These are phyloP conservation scores for Petunia secreta DNA, from an alignment of 257 asterid genomes.

Conservation along the genomic window DNA sequence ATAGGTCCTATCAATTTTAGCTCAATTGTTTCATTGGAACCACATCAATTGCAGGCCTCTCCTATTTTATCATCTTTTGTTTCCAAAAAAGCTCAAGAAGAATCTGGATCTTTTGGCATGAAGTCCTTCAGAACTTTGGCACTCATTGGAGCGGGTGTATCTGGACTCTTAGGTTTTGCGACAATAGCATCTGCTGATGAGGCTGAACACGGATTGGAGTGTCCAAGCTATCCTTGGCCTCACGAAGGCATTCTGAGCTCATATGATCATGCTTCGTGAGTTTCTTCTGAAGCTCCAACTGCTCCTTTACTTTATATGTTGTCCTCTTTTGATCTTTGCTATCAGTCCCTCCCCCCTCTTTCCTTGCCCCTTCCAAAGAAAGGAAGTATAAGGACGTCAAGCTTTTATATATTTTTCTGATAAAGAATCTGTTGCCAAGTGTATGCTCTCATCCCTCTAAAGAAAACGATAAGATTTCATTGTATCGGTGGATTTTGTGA, in stretches of 20 bases:
- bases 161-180: constrained; percentile 58
- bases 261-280: constrained; percentile 76
- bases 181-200: constrained; percentile 60
- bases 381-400: constrained; percentile 47
- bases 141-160: constrained; percentile 59
- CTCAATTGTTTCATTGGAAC: not conserved
- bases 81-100: constrained; percentile 43
- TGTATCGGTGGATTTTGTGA: not conserved
- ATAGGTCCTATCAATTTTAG: constrained; percentile 4
- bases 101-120: constrained; percentile 40
- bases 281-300: constrained; percentile 8
- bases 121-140: constrained; percentile 48
- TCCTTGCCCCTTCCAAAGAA: constrained; percentile 37
- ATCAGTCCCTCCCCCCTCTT: constrained; percentile 30
- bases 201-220: constrained; percentile 67
- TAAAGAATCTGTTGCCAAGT: not conserved
- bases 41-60: constrained; percentile 39
- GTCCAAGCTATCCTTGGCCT: constrained; percentile 73
- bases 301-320: not conserved
- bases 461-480: constrained; percentile 10
- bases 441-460: not conserved
- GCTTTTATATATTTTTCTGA: constrained; percentile 22
- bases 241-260: constrained; percentile 70
- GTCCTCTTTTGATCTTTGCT: not conserved
- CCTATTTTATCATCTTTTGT: constrained; percentile 36